Percentiles rank a stretch among this genome's conserved stretches.
phyloP scores from a whole-genome alignment of 1,284 basidiomycete species.

The Sanguinoderma infundibulare region DNA sequence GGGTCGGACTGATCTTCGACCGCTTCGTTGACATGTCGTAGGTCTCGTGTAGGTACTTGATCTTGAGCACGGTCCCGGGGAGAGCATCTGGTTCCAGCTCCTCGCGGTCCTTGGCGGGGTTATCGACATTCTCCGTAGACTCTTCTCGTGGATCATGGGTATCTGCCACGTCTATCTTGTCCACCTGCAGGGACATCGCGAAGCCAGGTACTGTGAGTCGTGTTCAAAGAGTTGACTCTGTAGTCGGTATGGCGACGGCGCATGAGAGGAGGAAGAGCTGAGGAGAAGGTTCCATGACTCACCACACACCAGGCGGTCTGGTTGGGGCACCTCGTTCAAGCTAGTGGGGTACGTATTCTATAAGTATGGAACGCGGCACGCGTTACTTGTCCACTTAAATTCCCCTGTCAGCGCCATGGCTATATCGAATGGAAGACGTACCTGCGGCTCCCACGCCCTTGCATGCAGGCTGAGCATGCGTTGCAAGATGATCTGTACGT shows the following conservation, averaged over 20 bases:
- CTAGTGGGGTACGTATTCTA: no score
- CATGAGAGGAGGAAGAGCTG: background rate
- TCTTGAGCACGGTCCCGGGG: slow-evolving; percentile 32
- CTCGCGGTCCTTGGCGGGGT: slow-evolving; percentile 8
- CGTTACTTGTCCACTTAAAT: no score
- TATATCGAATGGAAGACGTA: no score
- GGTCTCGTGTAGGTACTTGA: slow-evolving; percentile 34
- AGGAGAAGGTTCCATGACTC: background rate
- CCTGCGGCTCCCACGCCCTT: no score
- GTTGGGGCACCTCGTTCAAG: no score
- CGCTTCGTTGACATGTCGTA: slow-evolving; percentile 31
- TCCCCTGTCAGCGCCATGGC: no score
- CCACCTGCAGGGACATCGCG: slow-evolving; percentile 22
- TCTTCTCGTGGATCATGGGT: no score
- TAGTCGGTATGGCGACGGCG: slow-evolving; percentile 3
- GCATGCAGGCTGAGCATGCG: no score
- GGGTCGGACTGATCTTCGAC: slow-evolving; percentile 32
- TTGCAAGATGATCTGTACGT: no score
- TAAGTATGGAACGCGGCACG: no score
- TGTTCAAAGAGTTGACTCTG: background rate
- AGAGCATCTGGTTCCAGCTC: slow-evolving; percentile 29
- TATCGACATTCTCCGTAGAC: no score
- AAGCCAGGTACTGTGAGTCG: slow-evolving; percentile 16
- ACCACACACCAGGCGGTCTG: slow-evolving; percentile 8
- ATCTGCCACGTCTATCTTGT: slow-evolving; percentile 25